Evolutionary conservation across 2,329 filamentous ascomycete genomes (phyloP), one percentile per base, ranked within the genome.

Genomic region (Botrytis deweyae): DNA sequence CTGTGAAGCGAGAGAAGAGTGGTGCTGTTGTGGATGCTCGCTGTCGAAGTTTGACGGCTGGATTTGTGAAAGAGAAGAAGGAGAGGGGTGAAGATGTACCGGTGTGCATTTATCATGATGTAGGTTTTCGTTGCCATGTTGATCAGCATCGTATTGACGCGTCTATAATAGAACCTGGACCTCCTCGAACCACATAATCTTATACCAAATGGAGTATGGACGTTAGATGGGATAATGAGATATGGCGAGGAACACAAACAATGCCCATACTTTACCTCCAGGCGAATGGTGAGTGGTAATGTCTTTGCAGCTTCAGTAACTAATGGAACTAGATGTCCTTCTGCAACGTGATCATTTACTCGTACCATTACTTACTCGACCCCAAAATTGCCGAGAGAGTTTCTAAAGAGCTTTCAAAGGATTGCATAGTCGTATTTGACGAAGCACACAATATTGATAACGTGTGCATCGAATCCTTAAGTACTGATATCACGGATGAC

Each of bases 371-470:
- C 81, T 89, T 99, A 4, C 89, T 99, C 25, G 97, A 99, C 80
- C 96, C 96, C 4, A 99, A 99, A 82, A 99, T 99, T 79, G 96
- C 96, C 20, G 96, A 99, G 81, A 38, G 80, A 40, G 80, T 81
- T 2, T 98, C 96, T 0, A 94, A 92, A 82, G 96, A 99, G 80
- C 89, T 99, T 18, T 98, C 96, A 0, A 98, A 98, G 79, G 97
- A 99, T 82, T 98, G 95, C 82, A 99, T 99, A 70, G 93, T 99
- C 33, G 96, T 99, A 4, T 99, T 99, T 77, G 96, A 99, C 80
- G 96, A 99, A 83, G 96, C 96, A 22, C 96, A 99, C 85, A 99
- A 99, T 81, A 99, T 99, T 78, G 96, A 99, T 87, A 99, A 99
- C 81, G 96, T 99, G 74, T 99, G 97, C 82, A 99, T 99, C 78